These are phyloP conservation scores for Calonectria montana DNA, from an alignment of 2,329 filamentous ascomycete species.

Conservation along the genomic window DNA sequence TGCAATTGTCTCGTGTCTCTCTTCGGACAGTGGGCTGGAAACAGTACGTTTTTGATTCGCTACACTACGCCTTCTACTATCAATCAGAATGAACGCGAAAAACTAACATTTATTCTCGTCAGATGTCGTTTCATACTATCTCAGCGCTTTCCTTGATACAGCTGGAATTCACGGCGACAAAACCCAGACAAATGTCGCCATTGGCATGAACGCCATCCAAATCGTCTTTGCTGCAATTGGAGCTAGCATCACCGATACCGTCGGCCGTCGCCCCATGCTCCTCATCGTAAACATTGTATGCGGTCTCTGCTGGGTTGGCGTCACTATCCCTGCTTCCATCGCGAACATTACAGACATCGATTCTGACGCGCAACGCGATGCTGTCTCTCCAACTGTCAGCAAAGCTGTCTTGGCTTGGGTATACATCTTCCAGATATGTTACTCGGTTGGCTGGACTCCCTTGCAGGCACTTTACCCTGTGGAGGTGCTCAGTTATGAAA, in stretches of 20 bases:
- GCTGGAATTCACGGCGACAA: conserved; percentile 57
- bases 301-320: conserved; percentile 60
- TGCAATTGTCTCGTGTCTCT: conserved; percentile 56
- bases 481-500: conserved; percentile 64
- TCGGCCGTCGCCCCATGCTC: conserved; percentile 64
- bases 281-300: conserved; percentile 59
- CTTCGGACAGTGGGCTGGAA: conserved; percentile 61
- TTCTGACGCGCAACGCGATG: background rate
- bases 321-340: conserved; percentile 54
- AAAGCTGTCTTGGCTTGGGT: conserved; percentile 61
- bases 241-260: conserved; percentile 58
- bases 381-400: background rate
- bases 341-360: background rate
- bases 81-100: background rate
- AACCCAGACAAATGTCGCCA: conserved; percentile 58
- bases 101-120: background rate
- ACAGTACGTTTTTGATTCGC: conserved; percentile 37
- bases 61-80: background rate
- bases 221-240: conserved; percentile 61
- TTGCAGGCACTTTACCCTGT: conserved; percentile 61
- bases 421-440: conserved; percentile 47
- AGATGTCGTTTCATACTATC: conserved; percentile 57
- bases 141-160: conserved; percentile 60
- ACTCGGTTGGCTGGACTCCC: conserved; percentile 55
- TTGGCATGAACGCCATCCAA: conserved; percentile 61